These are phyloP conservation scores for Meyerozyma sp. DNA, from an alignment of 1,139 yeast species.

Conservation along the genomic window DNA sequence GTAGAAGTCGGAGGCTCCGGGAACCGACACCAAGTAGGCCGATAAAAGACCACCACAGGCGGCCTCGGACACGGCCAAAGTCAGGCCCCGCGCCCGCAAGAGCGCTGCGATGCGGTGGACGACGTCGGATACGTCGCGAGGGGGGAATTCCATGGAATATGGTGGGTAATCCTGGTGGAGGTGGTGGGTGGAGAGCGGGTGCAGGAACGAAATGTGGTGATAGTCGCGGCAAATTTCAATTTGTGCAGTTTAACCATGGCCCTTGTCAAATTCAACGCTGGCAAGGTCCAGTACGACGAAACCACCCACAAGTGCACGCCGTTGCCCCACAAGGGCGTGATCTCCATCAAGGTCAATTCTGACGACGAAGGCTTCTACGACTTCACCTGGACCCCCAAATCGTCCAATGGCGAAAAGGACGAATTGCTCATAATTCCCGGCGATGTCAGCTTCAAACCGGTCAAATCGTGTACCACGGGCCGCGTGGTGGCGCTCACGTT, in stretches of 20 bases:
- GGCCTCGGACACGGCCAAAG: slow-evolving; percentile 78
- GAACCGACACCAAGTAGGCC: slow-evolving; percentile 72
- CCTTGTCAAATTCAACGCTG: slow-evolving; percentile 69
- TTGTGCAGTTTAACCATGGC: neutral
- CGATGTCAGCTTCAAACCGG: slow-evolving; percentile 79
- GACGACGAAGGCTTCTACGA: slow-evolving; percentile 49
- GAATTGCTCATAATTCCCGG: slow-evolving; percentile 87
- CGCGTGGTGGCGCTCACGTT: slow-evolving; percentile 82
- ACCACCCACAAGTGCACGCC: slow-evolving; percentile 71
- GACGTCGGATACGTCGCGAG: slow-evolving; percentile 43
- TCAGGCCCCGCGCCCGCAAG: slow-evolving; percentile 48
- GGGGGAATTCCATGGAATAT: slow-evolving; percentile 53
- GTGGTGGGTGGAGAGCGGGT: neutral
- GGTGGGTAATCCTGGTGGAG: neutral
- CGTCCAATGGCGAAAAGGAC: slow-evolving; percentile 43
- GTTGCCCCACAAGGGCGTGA: slow-evolving; percentile 67
- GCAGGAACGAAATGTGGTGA: neutral
- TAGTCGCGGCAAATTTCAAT: neutral
- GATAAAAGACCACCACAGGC: slow-evolving; percentile 87
- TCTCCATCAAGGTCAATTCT: slow-evolving; percentile 54
- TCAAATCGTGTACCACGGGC: slow-evolving; percentile 73
- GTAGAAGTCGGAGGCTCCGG: slow-evolving; percentile 80
- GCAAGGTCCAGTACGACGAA: slow-evolving; percentile 72
- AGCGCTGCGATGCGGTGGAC: slow-evolving; percentile 55
- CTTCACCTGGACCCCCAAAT: slow-evolving; percentile 40